phyloP scores from a whole-genome alignment of 78 protist genomes.

The Paratrimastix pyriformis region DNA sequence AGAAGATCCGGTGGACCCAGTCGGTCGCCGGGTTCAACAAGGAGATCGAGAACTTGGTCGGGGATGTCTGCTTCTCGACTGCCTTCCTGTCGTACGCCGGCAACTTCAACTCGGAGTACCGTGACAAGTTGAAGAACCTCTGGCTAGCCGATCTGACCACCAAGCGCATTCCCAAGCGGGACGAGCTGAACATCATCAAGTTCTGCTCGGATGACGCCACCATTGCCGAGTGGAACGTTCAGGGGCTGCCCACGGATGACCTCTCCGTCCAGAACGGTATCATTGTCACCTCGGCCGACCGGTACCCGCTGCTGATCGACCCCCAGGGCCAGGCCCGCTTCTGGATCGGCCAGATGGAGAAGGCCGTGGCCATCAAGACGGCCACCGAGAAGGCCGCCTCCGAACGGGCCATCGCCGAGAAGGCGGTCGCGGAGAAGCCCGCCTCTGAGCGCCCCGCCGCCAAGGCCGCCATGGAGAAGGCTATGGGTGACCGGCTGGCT shows the following conservation, averaged over 20 bases:
- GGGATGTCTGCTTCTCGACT: constrained; percentile 66
- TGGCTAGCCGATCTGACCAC: constrained; percentile 26
- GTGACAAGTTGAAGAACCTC: constrained; percentile 31
- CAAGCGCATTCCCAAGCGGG: constrained; percentile 55
- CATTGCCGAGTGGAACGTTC: constrained; percentile 68
- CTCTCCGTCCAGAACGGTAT: constrained; percentile 80
- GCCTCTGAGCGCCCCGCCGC: too few species aligned
- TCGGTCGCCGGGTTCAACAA: constrained; percentile 47
- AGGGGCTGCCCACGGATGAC: constrained; percentile 81
- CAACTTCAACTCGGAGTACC: constrained; percentile 70
- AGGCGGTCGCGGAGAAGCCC: too few species aligned
- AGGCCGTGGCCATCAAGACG: too few species aligned
- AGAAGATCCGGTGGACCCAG: constrained; percentile 70
- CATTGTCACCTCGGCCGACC: constrained; percentile 45
- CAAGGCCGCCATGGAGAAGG: too few species aligned
- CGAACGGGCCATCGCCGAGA: too few species aligned
- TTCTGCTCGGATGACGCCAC: constrained; percentile 55
- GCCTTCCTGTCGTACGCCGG: constrained; percentile 78
- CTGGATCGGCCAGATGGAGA: constrained; percentile 58
- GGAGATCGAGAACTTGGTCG: constrained; percentile 48
- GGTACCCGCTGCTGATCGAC: constrained; percentile 78
- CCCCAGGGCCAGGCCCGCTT: constrained; percentile 78
- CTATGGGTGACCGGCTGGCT: too few species aligned
- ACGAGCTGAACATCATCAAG: constrained; percentile 29
- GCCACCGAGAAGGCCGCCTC: too few species aligned